Base-by-base conservation (phyloP, 1,284 basidiomycete species). In the Boletellus deceptivus region DNA sequence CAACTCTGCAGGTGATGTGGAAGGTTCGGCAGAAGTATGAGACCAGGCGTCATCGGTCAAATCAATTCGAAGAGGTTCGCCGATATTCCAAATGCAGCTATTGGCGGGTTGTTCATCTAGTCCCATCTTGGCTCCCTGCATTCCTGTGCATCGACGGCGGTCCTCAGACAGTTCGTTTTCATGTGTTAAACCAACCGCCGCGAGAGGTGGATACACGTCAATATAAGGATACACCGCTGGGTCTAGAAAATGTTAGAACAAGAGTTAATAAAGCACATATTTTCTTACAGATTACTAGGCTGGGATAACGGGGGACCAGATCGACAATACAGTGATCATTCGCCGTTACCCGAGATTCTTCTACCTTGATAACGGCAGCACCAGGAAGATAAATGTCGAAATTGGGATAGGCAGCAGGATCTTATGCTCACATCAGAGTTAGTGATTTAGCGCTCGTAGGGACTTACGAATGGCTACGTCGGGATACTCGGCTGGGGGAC, bases 1-100 rank as follows among this genome's bases (percentile, higher is more conserved):
- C 11, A 72, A 73, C 36, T 71, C 63, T 18, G 69, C 59, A 44
- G 74, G 69, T 41, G 70, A 66, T 50, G 79, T 77, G 22, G 69
- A 71, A 27, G 86, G 86, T 11, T 86, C 85, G 4, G 69, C 69
- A 9, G 86, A 89, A 7, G 83, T 83, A 24, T 81, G 73, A 6
- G 85, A 86, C 83, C 86, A 89, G 10, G 75, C 64, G 60, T 79
- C 89, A 56, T 88, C 85, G 39, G 81, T 80, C 17, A 85, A 65
- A 55, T 84, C 77, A 45, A 87, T 70, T 41, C 70, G 71, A 25
- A 59, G 37, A 24, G 61, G 50, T 46, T 63, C 59, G 20, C 59
- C 55, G 4, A 36, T 56, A 29, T 56, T 54, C 54, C 62, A 61
- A 18, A 37, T 17, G 18, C 58, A 58, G 40, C 55, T 55, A 35